Evolutionary conservation across 768 basidiomycete genomes (phyloP), one percentile per base, ranked within the genome.

Genomic region (Suillus spraguei): DNA sequence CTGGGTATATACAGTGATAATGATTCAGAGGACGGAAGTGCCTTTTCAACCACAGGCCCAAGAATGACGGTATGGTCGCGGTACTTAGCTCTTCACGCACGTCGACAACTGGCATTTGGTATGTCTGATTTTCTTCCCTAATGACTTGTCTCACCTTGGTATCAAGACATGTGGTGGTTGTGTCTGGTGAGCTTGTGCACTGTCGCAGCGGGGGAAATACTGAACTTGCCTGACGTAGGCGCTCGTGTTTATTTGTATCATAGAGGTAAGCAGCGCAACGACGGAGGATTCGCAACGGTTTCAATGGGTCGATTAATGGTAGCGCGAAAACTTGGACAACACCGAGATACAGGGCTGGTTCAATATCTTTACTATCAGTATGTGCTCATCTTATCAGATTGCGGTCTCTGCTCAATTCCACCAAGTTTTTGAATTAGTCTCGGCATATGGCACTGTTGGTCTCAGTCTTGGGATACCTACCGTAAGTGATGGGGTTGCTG

Each of bases 131-230:
- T 59, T 39, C 8, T 24, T 14, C 0, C 20, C 5, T 22, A 2
- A 17, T 66, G 10, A 63, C 64, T 47, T 55, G 17, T n/a, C 38
- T 14, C 38, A 56, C 24, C 10, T 10, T 0, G 9, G 5, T 50
- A 54, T 20, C 17, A 66, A 95, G 96, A 97, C 76, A 94, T 98
- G 85, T 97, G 96, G 97, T 97, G 95, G 95, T 75, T 99, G 24
- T 91, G 81, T 0, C 74, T 56, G 22, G 55, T 56, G 39, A 56
- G 55, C 5, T 24, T 56, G 9, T 39, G 16, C 22, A 17, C 24
- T 24, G 38, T 56, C 55, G 9, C 8, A 9, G 22, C 24, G 14
- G 38, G 22, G 55, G 24, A 56, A 24, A 39, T 16, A 56, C 55
- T 56, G 55, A 56, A 17, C 6, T 39, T 56, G 16, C 39, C 24